Evolutionary conservation across 345 rosid species (phyloP), one percentile per base, ranked within the genome.

Genomic region (Eutrema japonicum): DNA sequence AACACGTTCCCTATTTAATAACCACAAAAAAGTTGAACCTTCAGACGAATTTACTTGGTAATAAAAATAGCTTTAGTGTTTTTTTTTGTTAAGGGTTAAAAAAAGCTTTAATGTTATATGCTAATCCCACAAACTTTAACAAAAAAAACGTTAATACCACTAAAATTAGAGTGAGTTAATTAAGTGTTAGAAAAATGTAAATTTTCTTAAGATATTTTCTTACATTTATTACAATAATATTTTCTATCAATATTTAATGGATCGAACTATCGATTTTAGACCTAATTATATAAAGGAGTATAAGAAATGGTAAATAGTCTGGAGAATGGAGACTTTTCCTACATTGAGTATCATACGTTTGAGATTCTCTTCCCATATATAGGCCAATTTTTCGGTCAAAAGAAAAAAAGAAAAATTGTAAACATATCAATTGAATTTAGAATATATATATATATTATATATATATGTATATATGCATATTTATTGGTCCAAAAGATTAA

Each of bases 301-400:
- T 2, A 40, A 48, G 64, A 37, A 57, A 57, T 30, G 32, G 32
- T 30, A 30, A 30, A 30, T 30, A 30, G 74, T 29, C 18, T 36
- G 41, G 46, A 36, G 70, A 55, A 9, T 36, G 41, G 46, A 36
- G 70, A 55, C 59, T 47, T 70, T 70, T 55, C 65, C 70, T 70
- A 69, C 75, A 70, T 38, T 70, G 75, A 63, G 66, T 55, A 63
- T 70, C 79, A 76, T 69, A 69, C 71, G 68, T 76, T 76, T 55
- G 11, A 69, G 75, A 69, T 69, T 76, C 75, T 38, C 70, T 69
- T 62, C 52, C 79, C 60, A 76, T 69, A 69, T 37, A 48, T 76
- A 64, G 79, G 38, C 40, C 13, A 61, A 14, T 64, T 18, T 69
- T 70, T 46, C 9, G 26, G 75, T 47, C 71, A 63, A 63, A 47